Evolutionary conservation across 1,139 yeast species (phyloP), one percentile per base, ranked within the genome.

Genomic region (Yamadazyma blattariae): DNA sequence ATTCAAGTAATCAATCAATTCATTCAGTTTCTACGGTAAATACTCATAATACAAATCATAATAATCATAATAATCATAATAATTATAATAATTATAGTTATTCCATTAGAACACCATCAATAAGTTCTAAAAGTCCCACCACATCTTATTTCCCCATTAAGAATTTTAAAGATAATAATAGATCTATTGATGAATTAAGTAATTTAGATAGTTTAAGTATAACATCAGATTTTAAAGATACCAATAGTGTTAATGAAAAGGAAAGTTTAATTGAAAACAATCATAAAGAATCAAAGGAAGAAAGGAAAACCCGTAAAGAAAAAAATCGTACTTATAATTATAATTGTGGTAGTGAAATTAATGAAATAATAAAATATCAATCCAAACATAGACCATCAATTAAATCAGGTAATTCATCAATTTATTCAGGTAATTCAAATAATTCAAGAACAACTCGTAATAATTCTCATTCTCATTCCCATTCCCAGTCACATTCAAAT

Each of bases 201-300:
- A 44, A 42, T 21, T 32, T 44, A 12, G 51, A 46, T 33, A 30
- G 45, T 11, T 32, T 44, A 20, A 39, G 41, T 25, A 36, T 46
- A 7, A 13, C 30, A 5, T 42, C 48, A 8, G 42, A 37, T 26
- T 12, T 9, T 17, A 19, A n/a, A 33, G 23, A 30, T 9, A 25
- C 24, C 14, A 22, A n/a, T 7, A 26, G 21, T 17, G 19, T 26
- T 8, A n/a, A n/a, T n/a, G n/a, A n/a, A n/a, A 20, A 19, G 12
- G 32, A 21, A 14, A 13, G 17, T 13, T 13, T 16, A 21, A 22
- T n/a, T n/a, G 19, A 19, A 19, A 9, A 15, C 7, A 6, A n/a
- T 10, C 15, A 20, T 7, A 9, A 15, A n/a, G 10, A n/a, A 5
- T 14, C 14, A 9, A 22, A 16, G 19, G 21, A 29, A 5, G 20